Base-by-base conservation (phyloP, 2,329 filamentous ascomycete genomes). In the Akanthomyces lecanii region DNA sequence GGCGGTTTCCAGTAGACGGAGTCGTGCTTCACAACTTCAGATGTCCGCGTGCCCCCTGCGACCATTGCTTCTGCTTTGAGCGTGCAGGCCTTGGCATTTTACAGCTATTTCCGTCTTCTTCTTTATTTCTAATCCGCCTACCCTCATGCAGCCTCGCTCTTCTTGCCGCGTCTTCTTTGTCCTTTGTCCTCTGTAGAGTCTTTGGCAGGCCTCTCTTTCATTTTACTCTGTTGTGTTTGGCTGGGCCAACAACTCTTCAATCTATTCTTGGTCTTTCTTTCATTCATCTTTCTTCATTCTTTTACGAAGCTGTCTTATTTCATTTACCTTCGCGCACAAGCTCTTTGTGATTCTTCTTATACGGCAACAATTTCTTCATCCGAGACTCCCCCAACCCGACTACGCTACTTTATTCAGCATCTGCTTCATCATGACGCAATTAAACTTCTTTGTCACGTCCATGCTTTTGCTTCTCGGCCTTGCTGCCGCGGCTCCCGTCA, bases 401-500 rank as follows among this genome's bases (percentile, higher is more conserved):
- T n/a, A 6, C 36, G 11, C 50, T 10, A 28, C 33, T 38, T 18
- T 51, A 11, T 12, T 10, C 33, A 14, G 16, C 14, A 25, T n/a
- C 16, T 18, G 53, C 25, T 54, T 53, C 57, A 52, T 12, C 48
- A 64, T 64, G 62, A 21, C 62, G 11, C 58, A 44, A n/a, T 16
- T 61, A 50, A 23, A 60, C 23, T 38, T 44, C 21, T 5, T 57
- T 4, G 12, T 61, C 33, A 25, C 57, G 10, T 61, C 45, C n/a
- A 12, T 64, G 12, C 28, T 61, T 7, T 18, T 61, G 16, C 45
- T 64, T 8, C 40, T 58, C 40, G 63, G 63, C 52, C 65, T 74
- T 30, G 71, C 69, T 52, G 67, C 67, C 23, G 70, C 70, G 23
- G 66, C 68, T 33, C 73, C 74, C 23, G 53, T 66, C 47, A 63